Base-by-base conservation (phyloP, 331 rosid genomes). In the Acacia concinna region DNA sequence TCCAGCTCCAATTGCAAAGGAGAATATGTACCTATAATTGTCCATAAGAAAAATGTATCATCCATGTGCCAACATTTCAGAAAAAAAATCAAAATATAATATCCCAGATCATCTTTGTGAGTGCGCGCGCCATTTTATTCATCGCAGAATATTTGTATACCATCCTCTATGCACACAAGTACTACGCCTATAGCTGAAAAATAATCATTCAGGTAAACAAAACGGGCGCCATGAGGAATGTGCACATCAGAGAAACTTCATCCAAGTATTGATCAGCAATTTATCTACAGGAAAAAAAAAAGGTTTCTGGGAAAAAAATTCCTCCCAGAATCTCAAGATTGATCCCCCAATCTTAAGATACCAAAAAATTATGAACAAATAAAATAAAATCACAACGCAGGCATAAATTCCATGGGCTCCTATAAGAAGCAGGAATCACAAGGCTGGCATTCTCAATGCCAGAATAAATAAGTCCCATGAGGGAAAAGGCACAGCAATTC, bases 1-100 rank as follows among this genome's bases (percentile, higher is more conserved):
- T 35, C 98, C 98, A 69, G 98, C 97, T 81, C 97, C 97, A 78
- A 92, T 69, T 68, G 98, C 97, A 68, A 89, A 94, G 78, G 88
- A 73, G 82, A 92, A 92, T 77, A 94, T 94, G 82, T 94, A 94
- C 91, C 98, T 92, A 81, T 34, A 64, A 71, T 73, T 69, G 73
- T 37, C 31, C 9, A 12, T 23, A 7, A 23, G 68, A 47, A 76
- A 75, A 77, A 74, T 52, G 25, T 30, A 78, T 71, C 43, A 84
- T 52, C 35, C 38, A 12, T 35, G 31, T 31, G 56, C 63, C 56
- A 68, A 76, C 46, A 18, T 25, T 68, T 41, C 49, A 51, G 75
- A 76, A 79, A 27, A 27, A 54, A 27, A 81, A 69, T 46, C 65
- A 49, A 10, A 30, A 74, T 77, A n/a, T 65, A 71, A 57, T 7